phyloP scores from a whole-genome alignment of 306 rosid species.

The Betula pendula region DNA sequence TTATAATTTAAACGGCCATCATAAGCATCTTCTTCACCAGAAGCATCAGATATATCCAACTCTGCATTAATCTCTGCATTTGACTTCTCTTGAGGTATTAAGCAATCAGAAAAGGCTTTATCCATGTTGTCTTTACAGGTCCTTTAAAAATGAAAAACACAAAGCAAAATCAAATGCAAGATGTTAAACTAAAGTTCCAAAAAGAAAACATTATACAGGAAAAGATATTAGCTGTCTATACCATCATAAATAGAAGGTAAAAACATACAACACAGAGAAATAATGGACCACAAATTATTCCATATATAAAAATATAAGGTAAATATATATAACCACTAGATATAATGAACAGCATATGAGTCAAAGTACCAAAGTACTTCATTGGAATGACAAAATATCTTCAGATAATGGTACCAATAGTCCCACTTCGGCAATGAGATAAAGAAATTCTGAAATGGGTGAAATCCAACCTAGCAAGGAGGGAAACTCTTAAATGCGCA shows the following conservation, averaged over 20 bases:
- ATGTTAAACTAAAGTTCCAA: constrained; percentile 13
- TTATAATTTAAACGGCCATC: constrained; percentile 53
- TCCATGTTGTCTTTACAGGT: constrained; percentile 79
- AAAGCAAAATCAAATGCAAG: constrained; percentile 13
- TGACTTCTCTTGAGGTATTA: constrained; percentile 91
- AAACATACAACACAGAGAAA: neutral
- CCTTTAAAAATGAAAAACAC: constrained; percentile 56
- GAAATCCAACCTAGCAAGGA: neutral
- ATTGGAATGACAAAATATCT: neutral
- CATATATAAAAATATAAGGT: neutral
- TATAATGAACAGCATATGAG: neutral
- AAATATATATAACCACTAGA: neutral
- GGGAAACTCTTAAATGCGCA: neutral
- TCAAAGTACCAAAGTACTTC: neutral
- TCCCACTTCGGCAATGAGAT: neutral
- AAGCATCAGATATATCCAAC: constrained; percentile 89
- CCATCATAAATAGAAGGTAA: neutral
- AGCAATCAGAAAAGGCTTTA: constrained; percentile 70
- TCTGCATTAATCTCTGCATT: constrained; percentile 93
- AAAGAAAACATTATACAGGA: neutral
- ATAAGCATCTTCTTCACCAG: constrained; percentile 87
- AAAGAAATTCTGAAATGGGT: neutral
- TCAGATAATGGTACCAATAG: neutral
- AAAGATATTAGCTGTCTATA: neutral
- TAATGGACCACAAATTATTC: neutral